Percentiles rank a stretch among this genome's conserved stretches.
Evolutionary conservation across 345 rosid species (phyloP).

Genomic region (Populus euphratica): DNA sequence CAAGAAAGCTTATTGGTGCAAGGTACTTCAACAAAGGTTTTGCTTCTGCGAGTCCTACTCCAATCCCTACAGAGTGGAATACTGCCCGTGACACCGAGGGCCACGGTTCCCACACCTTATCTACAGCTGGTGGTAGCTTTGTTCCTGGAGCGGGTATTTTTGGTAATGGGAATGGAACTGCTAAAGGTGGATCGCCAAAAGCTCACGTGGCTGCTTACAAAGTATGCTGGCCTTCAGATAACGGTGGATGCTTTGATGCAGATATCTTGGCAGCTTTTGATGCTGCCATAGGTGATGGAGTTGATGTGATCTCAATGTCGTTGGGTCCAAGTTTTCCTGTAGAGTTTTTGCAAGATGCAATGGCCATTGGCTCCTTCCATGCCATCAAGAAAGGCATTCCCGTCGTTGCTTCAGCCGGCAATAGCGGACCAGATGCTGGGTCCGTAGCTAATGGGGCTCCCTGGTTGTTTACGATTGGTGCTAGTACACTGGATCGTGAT

Average conservation of each 20-base stretch:
- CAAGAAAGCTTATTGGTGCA: conserved; percentile 27
- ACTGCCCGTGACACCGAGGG: conserved; percentile 7
- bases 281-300: conserved; percentile 4
- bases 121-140: background rate
- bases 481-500: conserved; percentile 3
- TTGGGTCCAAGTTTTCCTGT: background rate
- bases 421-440: background rate
- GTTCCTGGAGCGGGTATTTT: background rate
- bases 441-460: background rate
- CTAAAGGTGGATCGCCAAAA: conserved; percentile 1
- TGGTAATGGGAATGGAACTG: background rate
- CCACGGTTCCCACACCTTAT: conserved; percentile 11
- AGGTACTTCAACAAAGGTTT: conserved; percentile 19
- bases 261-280: conserved; percentile 4
- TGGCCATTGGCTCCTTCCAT: conserved; percentile 13
- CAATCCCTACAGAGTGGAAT: background rate
- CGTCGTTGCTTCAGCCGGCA: conserved; percentile 13
- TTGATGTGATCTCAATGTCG: conserved; percentile 13
- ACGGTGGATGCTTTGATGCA: conserved; percentile 28
- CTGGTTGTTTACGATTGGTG: conserved; percentile 11
- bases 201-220: conserved; percentile 15
- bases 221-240: background rate
- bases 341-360: background rate
- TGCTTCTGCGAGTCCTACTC: background rate
- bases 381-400: conserved; percentile 1